Evolutionary conservation across 441 rosid species (phyloP), one percentile per base, ranked within the genome.

Genomic region (Croton setiger): DNA sequence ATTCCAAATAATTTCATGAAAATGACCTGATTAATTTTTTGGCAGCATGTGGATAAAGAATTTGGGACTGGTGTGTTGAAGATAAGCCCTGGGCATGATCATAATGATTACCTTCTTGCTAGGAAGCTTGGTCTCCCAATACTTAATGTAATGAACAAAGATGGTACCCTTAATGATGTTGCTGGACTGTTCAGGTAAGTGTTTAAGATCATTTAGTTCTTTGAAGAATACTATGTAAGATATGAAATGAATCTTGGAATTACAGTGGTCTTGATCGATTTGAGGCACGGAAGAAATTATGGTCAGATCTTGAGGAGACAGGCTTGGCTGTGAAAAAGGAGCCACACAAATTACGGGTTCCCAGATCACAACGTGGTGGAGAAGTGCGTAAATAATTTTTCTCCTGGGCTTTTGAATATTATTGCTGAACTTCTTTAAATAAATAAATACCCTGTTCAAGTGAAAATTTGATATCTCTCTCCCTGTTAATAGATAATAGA

Each of bases 1-100:
- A 64, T 58, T 69, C 11, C 0, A 10, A 37, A 31, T 47, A 62
- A 58, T 62, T 58, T n/a, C 61, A 37, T 56, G 72, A 55, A 45
- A 68, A 59, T 66, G 43, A 66, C 56, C 64, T 23, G 37, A 57
- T 55, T 57, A 20, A 41, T 64, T 23, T 70, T 60, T 72, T 78
- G 80, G 70, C 91, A 94, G 99, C 81, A 86, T 80, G 99, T 94
- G 76, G 99, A 94, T 81, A 92, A 89, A 82, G 99, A 94, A 69
- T 92, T 94, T 81, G 99, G 99, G 79, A 94, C 99, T 66, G 99
- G 99, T 66, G 98, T 90, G 61, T 84, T 94, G 84, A 94, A 94
- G 87, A 92, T 94, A 88, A 94, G 99, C 76, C 99, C 99, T 21
- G 99, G 98, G 56, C 99, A 94, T 74, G 98, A 94, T 86, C 99